These are phyloP conservation scores for Candida pini DNA, from an alignment of 805 yeast species.

Conservation along the genomic window DNA sequence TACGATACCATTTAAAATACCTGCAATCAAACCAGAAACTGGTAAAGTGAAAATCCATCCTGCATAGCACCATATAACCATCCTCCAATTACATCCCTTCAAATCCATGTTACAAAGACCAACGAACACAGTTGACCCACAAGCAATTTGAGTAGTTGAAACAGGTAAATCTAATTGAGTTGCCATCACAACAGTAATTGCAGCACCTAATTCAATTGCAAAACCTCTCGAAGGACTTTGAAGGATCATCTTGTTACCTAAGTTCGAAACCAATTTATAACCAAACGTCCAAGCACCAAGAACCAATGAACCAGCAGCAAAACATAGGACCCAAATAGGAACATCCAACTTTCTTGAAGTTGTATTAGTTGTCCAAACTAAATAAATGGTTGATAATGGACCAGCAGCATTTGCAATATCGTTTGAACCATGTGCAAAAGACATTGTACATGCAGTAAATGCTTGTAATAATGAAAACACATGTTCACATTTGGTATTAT, in stretches of 20 bases:
- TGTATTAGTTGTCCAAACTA: conserved; percentile 51
- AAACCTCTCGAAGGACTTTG: conserved; percentile 80
- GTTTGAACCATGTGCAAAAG: conserved; percentile 79
- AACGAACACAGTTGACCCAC: conserved; percentile 72
- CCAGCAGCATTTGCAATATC: conserved; percentile 78
- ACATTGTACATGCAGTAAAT: conserved; percentile 72
- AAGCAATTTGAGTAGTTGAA: conserved; percentile 75
- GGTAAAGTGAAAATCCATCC: conserved; percentile 77
- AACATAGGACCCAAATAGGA: conserved; percentile 68
- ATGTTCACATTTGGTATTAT: conserved; percentile 66
- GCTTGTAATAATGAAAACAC: conserved; percentile 64
- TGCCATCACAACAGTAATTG: conserved; percentile 69
- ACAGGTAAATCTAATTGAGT: conserved; percentile 67
- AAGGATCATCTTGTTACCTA: conserved; percentile 69
- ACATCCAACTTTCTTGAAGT: conserved; percentile 46
- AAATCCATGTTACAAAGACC: conserved; percentile 65
- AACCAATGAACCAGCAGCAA: conserved; percentile 60
- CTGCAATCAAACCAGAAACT: conserved; percentile 67
- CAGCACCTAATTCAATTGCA: conserved; percentile 73
- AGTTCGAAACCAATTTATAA: conserved; percentile 57
- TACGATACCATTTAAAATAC: conserved; percentile 57
- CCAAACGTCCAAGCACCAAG: conserved; percentile 70
- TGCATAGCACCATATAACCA: conserved; percentile 63
- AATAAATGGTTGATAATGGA: conserved; percentile 62
- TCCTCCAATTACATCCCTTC: conserved; percentile 69